Base-by-base conservation (phyloP, 371 early-diverging fungal genomes). In the Umbelopsis sp. region DNA sequence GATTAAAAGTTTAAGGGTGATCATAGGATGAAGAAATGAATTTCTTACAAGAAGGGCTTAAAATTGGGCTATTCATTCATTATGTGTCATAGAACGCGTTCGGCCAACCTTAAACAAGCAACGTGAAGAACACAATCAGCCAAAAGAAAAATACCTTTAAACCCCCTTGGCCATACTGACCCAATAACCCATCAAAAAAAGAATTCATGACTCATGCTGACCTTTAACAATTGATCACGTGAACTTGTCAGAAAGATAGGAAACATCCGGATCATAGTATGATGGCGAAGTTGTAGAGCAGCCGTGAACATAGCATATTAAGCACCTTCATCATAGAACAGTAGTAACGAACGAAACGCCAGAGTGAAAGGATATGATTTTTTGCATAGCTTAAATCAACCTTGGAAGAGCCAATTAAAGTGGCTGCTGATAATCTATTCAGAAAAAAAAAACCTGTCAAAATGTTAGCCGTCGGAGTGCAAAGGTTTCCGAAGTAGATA, bases 381-480 rank as follows among this genome's bases (percentile, higher is more conserved):
- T 24, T 22, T 22, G 24, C 22, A 3, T 29, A 4, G 29, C 29
- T 29, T 29, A 29, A 29, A 29, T 25, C 25, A 14, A 22, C 22
- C 9, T 25, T 22, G 11, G 3, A 8, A 12, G 24, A 51, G 52
- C 20, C 6, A 51, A 51, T 51, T 22, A 11, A 5, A 29, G 57
- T 57, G 57, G 57, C 45, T 65, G 50, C 12, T 25, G 65, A 48
- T 65, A 65, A 50, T 50, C 65, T 50, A 48, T 37, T 41, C 41
- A 7, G 22, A 41, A 63, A 63, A 24, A 65, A 65, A 45, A 48
- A 48, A 18, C 20, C 65, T 48, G 50, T 65, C 65, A 65, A 45
- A 65, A 65, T 48, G 65, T 18, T 25, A 65, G 65, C 7, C 18
- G n/a, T 20, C 65, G 37, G 50, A 65, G 50, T 37, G 29, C 46